Base-by-base conservation (phyloP, 306 rosid genomes). In the Adenanthera pavonina region DNA sequence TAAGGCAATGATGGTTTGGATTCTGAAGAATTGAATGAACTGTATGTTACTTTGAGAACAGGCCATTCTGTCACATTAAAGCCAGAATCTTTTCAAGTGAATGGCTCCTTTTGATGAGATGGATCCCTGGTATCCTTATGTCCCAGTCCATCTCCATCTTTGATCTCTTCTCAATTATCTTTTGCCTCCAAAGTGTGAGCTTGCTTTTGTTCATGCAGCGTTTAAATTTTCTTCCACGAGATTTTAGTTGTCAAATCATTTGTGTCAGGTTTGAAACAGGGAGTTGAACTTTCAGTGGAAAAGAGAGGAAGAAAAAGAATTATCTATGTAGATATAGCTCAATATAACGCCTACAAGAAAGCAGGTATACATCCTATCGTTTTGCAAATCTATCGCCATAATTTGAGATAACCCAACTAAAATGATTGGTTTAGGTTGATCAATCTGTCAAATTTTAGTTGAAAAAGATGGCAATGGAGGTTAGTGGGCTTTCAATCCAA, bases 401-500 rank as follows among this genome's bases (percentile, higher is more conserved):
- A 80, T 72, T 79, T 54, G 64, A 78, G 87, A 78, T 80, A 78
- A 61, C 64, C 78, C 76, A 69, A 82, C 69, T 49, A 81, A 81
- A 78, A 78, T 83, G 81, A 74, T 72, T 74, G 86, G 88, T 77
- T 74, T 70, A 75, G 74, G 80, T 56, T 69, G 34, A 76, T 73
- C 83, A 59, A 86, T 60, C 48, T 8, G 78, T 85, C 81, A 76
- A 62, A 72, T 60, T 78, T 75, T 33, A 47, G 69, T 66, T 46
- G 74, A 76, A 73, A 85, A 78, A 79, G 85, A 87, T 79, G 84
- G 66, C 41, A 44, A 2, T 78, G 78, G 72, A 72, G 80, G 62
- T 77, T 76, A 84, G 86, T 86, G 84, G 87, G 80, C 59, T 83
- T 81, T 54, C 79, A 44, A 75, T 75, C 77, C 66, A 44, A 83